Evolutionary conservation across 2,329 filamentous ascomycete genomes (phyloP).

Genomic region (Zalaria sp.): DNA sequence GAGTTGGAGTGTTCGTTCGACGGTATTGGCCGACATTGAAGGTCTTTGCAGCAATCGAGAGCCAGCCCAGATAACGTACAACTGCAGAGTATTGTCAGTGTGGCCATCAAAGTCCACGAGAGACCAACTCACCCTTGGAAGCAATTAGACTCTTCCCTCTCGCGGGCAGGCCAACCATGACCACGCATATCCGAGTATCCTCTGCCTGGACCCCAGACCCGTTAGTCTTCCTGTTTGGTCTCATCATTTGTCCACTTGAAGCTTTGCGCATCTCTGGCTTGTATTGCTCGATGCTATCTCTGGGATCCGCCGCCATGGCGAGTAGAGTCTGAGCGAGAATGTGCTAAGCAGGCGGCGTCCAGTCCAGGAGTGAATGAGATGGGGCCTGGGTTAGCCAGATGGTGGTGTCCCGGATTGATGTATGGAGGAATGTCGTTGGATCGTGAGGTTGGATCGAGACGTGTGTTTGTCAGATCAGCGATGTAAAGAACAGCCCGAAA

Average conservation of each 20-base stretch:
- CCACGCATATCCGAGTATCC: slow-evolving; percentile 91
- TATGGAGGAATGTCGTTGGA: slow-evolving; percentile 1
- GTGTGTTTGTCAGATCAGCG: not conserved
- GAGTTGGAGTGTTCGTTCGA: slow-evolving; percentile 76
- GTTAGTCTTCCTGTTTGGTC: slow-evolving; percentile 27
- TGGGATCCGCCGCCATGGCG: not conserved
- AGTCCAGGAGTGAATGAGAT: too few species aligned
- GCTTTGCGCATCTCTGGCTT: slow-evolving; percentile 6
- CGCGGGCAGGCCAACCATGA: slow-evolving; percentile 95
- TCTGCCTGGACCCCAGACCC: slow-evolving; percentile 74
- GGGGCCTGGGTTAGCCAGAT: not conserved
- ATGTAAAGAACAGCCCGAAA: too few species aligned
- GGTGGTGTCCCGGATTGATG: not conserved
- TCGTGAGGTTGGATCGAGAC: not conserved
- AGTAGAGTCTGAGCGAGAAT: not conserved
- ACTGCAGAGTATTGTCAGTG: slow-evolving; percentile 13
- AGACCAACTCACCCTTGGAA: slow-evolving; percentile 65
- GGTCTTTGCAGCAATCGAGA: slow-evolving; percentile 81
- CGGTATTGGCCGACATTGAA: slow-evolving; percentile 98
- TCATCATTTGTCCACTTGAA: slow-evolving; percentile 2
- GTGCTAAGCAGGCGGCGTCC: too few species aligned
- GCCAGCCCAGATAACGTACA: slow-evolving; percentile 77
- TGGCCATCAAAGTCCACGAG: not conserved
- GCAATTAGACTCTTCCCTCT: slow-evolving; percentile 96
- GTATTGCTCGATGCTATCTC: slow-evolving; percentile 1